Percentiles rank a stretch among this genome's conserved stretches.
These are phyloP conservation scores for Jaltomata sinuosa DNA, from an alignment of 257 asterid species.

Conservation along the genomic window DNA sequence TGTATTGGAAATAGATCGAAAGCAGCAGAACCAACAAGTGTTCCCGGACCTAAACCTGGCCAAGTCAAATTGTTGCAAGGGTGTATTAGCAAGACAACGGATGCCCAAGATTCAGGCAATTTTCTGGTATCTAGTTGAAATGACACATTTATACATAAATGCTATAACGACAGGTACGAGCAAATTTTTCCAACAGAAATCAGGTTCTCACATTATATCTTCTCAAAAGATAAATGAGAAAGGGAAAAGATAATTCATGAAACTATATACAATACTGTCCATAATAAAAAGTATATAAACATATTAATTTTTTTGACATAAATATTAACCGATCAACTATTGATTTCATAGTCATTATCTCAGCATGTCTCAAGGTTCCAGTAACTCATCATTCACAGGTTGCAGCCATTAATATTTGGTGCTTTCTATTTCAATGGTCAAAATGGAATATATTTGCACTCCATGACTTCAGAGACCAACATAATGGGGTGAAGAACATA, in stretches of 20 bases:
- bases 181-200: background rate
- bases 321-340: background rate
- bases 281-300: background rate
- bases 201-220: background rate
- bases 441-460: background rate
- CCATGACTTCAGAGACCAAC: background rate
- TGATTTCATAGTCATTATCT: background rate
- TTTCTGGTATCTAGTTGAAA: background rate
- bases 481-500: background rate
- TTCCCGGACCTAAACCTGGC: conserved; percentile 95
- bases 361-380: background rate
- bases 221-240: background rate
- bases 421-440: background rate
- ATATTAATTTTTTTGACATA: background rate
- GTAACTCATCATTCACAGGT: background rate
- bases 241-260: background rate
- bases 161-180: background rate
- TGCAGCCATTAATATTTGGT: background rate
- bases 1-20: conserved; percentile 96
- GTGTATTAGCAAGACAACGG: background rate
- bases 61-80: background rate
- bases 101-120: background rate
- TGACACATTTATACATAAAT: background rate
- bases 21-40: conserved; percentile 97
- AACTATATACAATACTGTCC: background rate